Percentiles rank a stretch among this genome's conserved stretches.
Evolutionary conservation across 306 rosid species (phyloP).

Genomic region (Pyrus bretschneideri): DNA sequence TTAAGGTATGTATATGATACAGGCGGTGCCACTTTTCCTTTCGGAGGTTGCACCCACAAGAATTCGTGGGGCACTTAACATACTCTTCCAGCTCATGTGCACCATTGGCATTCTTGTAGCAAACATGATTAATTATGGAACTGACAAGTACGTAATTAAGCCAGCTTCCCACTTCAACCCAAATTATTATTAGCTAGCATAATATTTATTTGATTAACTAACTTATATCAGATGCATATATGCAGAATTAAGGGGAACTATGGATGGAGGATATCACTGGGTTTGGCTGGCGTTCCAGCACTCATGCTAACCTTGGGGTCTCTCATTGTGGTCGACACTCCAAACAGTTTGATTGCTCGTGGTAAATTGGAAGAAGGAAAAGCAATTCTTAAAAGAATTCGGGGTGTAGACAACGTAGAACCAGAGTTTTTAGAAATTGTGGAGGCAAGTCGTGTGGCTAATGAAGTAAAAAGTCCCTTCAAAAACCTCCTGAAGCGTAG

Average conservation of each 20-base stretch:
- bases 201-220: neutral
- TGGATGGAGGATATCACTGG: constrained; percentile 64
- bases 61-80: constrained; percentile 62
- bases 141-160: constrained; percentile 32
- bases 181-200: neutral
- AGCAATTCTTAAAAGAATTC: constrained; percentile 38
- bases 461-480: constrained; percentile 33
- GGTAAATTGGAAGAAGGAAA: constrained; percentile 42
- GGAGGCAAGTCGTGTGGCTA: constrained; percentile 37
- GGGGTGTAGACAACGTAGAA: constrained; percentile 42
- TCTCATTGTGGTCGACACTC: constrained; percentile 40
- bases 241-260: constrained; percentile 36
- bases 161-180: no score
- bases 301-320: constrained; percentile 29
- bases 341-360: constrained; percentile 48
- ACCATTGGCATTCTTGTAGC: constrained; percentile 57
- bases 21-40: constrained; percentile 56
- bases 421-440: constrained; percentile 47
- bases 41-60: constrained; percentile 67
- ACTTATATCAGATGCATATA: neutral
- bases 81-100: constrained; percentile 48
- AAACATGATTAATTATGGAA: constrained; percentile 39
- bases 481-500: constrained; percentile 29
- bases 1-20: neutral
- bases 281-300: constrained; percentile 45